Conservation (phyloP, 768 basidiomycete genomes). For the Boletus edulis region DNA sequence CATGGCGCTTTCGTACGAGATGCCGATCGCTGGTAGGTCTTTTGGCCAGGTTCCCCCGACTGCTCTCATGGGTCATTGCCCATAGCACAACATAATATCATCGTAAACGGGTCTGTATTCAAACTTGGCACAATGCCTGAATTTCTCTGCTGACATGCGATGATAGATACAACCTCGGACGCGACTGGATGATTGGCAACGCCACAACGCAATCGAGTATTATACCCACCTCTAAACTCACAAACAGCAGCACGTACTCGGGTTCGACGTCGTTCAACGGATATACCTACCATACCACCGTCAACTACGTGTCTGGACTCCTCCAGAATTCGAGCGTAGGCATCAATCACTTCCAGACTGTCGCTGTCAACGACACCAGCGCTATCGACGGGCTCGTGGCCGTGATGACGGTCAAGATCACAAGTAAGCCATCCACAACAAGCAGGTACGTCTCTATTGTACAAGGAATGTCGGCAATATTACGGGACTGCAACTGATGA, state of each 20-base stretch:
- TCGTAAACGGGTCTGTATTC: slow-evolving; percentile 57
- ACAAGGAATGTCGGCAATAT: neutral
- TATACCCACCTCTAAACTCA: slow-evolving; percentile 24
- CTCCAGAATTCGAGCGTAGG: slow-evolving; percentile 66
- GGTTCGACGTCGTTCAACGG: slow-evolving; percentile 62
- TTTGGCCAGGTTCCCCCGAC: slow-evolving; percentile 6
- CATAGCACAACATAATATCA: slow-evolving; percentile 64
- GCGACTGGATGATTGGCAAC: slow-evolving; percentile 86
- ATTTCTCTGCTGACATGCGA: neutral
- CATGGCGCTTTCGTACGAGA: slow-evolving; percentile 73
- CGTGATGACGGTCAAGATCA: slow-evolving; percentile 69
- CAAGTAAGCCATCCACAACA: slow-evolving; percentile 31
- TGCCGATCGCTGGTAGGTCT: slow-evolving; percentile 54
- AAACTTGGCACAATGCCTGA: no score
- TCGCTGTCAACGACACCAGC: slow-evolving; percentile 48
- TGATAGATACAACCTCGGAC: slow-evolving; percentile 70
- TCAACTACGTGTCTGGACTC: slow-evolving; percentile 66
- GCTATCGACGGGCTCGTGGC: slow-evolving; percentile 84
- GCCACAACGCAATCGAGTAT: slow-evolving; percentile 50
- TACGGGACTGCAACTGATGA: neutral
- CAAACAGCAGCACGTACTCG: slow-evolving; percentile 55
- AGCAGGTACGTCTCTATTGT: slow-evolving; percentile 20
- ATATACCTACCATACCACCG: slow-evolving; percentile 72
- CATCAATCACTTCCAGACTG: slow-evolving; percentile 65
- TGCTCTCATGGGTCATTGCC: neutral